Percentiles rank a stretch among this genome's conserved stretches.
phyloP scores from a whole-genome alignment of 768 basidiomycete genomes.

The Boletus reticuloceps region DNA sequence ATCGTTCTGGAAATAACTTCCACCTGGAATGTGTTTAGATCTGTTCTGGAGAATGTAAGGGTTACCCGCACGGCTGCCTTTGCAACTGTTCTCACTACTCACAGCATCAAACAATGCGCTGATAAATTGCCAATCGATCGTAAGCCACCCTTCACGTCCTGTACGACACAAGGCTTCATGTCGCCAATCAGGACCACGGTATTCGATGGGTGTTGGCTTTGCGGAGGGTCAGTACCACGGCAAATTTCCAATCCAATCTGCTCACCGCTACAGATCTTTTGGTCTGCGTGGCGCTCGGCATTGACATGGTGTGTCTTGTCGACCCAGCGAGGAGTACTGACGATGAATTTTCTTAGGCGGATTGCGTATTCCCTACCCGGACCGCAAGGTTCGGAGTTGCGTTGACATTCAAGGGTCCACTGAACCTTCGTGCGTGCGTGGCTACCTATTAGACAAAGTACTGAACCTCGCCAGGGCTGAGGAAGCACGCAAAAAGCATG shows the following conservation, averaged over 20 bases:
- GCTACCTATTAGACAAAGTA: neutral
- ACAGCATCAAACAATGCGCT: conserved; percentile 79
- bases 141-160: conserved; percentile 33
- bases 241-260: neutral
- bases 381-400: conserved; percentile 92
- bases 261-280: conserved; percentile 58
- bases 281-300: conserved; percentile 87
- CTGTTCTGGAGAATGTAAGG: conserved; percentile 82
- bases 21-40: conserved; percentile 42
- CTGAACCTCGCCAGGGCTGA: conserved; percentile 38
- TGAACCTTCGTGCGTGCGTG: conserved; percentile 65
- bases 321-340: neutral
- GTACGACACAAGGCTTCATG: conserved; percentile 8
- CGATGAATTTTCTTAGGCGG: conserved; percentile 51
- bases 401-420: conserved; percentile 73
- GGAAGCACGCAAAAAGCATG: conserved; percentile 69
- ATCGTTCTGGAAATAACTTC: conserved; percentile 5
- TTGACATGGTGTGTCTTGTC: conserved; percentile 71
- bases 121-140: conserved; percentile 76
- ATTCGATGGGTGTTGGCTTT: conserved; percentile 92
- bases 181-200: conserved; percentile 64
- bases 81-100: conserved; percentile 11
- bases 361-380: conserved; percentile 91
- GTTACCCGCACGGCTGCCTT: neutral
- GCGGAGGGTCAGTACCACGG: conserved; percentile 64